Conservation (phyloP, 192 early-diverging fungal species). For the Podila clonocystis region DNA sequence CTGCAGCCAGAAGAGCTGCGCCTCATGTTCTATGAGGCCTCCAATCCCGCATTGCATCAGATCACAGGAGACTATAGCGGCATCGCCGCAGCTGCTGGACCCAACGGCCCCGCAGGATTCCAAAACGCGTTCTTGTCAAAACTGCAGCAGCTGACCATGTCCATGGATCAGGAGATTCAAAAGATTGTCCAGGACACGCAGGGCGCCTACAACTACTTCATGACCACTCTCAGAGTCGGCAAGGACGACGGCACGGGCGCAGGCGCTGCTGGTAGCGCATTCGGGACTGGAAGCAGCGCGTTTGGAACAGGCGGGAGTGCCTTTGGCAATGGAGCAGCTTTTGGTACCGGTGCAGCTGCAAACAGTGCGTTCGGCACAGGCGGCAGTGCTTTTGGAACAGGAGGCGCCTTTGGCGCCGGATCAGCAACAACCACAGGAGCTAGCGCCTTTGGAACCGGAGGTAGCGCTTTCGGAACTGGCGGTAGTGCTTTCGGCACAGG, state of each 20-base stretch:
- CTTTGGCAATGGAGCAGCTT: too few species aligned
- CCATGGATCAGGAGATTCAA: slow-evolving; percentile 54
- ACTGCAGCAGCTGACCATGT: slow-evolving; percentile 31
- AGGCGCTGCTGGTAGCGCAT: not conserved
- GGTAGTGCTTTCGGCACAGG: slow-evolving; percentile 25
- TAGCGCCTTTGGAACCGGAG: slow-evolving; percentile 2
- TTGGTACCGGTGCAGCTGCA: too few species aligned
- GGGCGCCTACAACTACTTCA: slow-evolving; percentile 51
- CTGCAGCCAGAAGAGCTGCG: slow-evolving; percentile 72
- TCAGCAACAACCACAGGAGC: not conserved
- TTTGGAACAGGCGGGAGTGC: slow-evolving; percentile 9
- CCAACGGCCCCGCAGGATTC: slow-evolving; percentile 29
- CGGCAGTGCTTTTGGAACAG: not conserved
- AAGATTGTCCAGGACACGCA: slow-evolving; percentile 41
- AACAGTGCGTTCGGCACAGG: slow-evolving; percentile 13
- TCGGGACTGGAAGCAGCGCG: not conserved
- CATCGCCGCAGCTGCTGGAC: slow-evolving; percentile 12
- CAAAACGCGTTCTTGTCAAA: slow-evolving; percentile 36
- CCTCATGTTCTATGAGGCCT: slow-evolving; percentile 56
- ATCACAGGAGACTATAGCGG: slow-evolving; percentile 28
- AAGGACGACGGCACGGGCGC: not conserved
- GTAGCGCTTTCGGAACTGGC: not conserved
- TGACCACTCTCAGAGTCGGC: slow-evolving; percentile 28
- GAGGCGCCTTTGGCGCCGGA: slow-evolving; percentile 12
- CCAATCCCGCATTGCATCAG: slow-evolving; percentile 26